Evolutionary conservation across 2,329 filamentous ascomycete species (phyloP).

Genomic region (Aspergillus pseudoviridinutans): DNA sequence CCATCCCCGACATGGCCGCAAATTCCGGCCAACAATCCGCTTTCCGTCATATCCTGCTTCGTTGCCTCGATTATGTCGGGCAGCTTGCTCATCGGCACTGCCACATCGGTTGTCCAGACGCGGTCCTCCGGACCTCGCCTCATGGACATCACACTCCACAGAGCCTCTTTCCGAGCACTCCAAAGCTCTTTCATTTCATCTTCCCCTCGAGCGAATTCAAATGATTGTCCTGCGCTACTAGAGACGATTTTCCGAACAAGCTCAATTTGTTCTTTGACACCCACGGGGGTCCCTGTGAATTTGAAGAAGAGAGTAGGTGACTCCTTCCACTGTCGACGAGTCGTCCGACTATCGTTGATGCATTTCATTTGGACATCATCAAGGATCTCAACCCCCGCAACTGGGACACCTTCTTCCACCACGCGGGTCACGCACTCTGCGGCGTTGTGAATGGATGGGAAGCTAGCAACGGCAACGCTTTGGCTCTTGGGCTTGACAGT

Average conservation of each 20-base stretch:
- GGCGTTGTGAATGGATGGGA: slow-evolving; percentile 62
- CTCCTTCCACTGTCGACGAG: slow-evolving; percentile 60
- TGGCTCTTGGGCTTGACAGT: slow-evolving; percentile 75
- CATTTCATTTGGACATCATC: slow-evolving; percentile 85
- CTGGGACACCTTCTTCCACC: slow-evolving; percentile 73
- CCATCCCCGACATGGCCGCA: slow-evolving; percentile 71
- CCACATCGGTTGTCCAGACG: slow-evolving; percentile 78
- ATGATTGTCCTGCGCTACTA: slow-evolving; percentile 52
- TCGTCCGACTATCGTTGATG: slow-evolving; percentile 53
- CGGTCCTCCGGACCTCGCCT: slow-evolving; percentile 55
- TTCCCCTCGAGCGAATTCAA: slow-evolving; percentile 63
- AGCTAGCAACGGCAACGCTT: slow-evolving; percentile 73
- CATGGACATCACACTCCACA: slow-evolving; percentile 69
- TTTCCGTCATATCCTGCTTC: slow-evolving; percentile 60
- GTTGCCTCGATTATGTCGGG: slow-evolving; percentile 70
- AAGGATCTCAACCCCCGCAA: slow-evolving; percentile 88
- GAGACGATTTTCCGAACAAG: slow-evolving; percentile 59
- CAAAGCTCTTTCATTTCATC: slow-evolving; percentile 67
- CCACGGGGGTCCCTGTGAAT: slow-evolving; percentile 62
- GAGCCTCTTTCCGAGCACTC: slow-evolving; percentile 69
- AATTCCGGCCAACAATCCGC: slow-evolving; percentile 62
- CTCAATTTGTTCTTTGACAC: slow-evolving; percentile 61
- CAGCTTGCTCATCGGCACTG: slow-evolving; percentile 68
- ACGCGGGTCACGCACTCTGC: slow-evolving; percentile 77
- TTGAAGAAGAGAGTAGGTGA: slow-evolving; percentile 71